Evolutionary conservation across 2,329 filamentous ascomycete genomes (phyloP).

Genomic region (Aspergillus sp.): DNA sequence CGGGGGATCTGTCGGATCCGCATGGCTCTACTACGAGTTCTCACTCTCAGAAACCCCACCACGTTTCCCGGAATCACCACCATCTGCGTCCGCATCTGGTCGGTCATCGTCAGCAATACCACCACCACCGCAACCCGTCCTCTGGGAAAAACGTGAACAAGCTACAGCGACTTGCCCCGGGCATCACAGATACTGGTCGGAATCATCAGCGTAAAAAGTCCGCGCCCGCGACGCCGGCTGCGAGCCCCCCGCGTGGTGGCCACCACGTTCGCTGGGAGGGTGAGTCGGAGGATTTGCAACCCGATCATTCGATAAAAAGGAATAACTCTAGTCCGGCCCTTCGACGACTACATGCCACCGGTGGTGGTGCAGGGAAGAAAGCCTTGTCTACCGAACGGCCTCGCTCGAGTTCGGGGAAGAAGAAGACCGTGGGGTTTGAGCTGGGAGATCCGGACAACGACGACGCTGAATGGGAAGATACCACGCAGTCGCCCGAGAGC

Average conservation of each 20-base stretch:
- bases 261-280: constrained; percentile 37
- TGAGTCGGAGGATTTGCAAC: constrained; percentile 27
- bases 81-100: constrained; percentile 37
- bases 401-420: constrained; percentile 29
- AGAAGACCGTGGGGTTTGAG: constrained; percentile 42
- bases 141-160: constrained; percentile 39
- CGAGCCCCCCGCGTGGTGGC: constrained; percentile 29
- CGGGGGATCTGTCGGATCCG: constrained; percentile 23
- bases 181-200: constrained; percentile 20
- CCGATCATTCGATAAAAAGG: constrained; percentile 35
- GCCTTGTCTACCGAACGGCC: constrained; percentile 27
- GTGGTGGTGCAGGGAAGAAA: constrained; percentile 30
- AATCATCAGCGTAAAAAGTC: constrained; percentile 42
- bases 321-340: constrained; percentile 39
- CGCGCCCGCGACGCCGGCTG: constrained; percentile 35
- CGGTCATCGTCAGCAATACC: constrained; percentile 27
- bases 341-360: constrained; percentile 28
- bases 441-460: constrained; percentile 37
- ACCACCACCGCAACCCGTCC: constrained; percentile 37
- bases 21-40: constrained; percentile 8
- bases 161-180: constrained; percentile 29
- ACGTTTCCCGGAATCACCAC: constrained; percentile 27
- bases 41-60: constrained; percentile 22
- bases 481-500: constrained; percentile 41
- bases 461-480: constrained; percentile 43